Base-by-base conservation (phyloP, 768 basidiomycete genomes). In the Tricholoma terreum region DNA sequence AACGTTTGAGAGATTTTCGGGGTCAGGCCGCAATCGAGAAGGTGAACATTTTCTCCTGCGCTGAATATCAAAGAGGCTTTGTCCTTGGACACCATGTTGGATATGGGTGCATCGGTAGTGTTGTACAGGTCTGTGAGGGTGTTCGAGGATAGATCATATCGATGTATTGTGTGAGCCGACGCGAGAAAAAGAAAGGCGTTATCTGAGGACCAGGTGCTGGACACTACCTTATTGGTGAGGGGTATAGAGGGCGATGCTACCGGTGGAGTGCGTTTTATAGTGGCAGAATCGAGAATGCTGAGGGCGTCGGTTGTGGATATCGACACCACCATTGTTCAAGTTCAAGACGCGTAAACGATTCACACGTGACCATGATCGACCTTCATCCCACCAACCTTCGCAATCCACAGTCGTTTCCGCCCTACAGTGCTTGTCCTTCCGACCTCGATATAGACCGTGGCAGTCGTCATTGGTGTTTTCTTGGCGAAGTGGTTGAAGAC, bases 141-240 rank as follows among this genome's bases (percentile, higher is more conserved):
- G 50, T 77, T 75, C 14, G 78, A 75, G 1, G 74, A 66, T 14
- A 80, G 69, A 15, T 83, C 80, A 61, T 86, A 89, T 68, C 75
- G 75, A 54, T 80, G 77, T 61, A 90, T 79, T 4, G 65, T 69
- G 19, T 75, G 66, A 40, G 72, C 61, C 9, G 78, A 80, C 1
- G 83, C 74, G 35, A 90, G 65, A 63, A 82, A 87, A 21, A 90
- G 75, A 57, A 68, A 71, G 30, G 74, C 68, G 58, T 81, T 83
- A 67, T 88, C 83, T 2, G 75, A 67, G 15, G 84, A 77, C 88
- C 89, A 90, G 14, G 75, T 66, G 56, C 75, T 75, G 22, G 80
- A 69, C 5, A 68, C 72, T 6, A 77, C 73, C 17, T 65, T 61
- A 12, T 69, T 63, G 33, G 69, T 64, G 19, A 75, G 73, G 50